phyloP scores from a whole-genome alignment of 2,329 filamentous ascomycete genomes.

The Parastagonospora nodorum region DNA sequence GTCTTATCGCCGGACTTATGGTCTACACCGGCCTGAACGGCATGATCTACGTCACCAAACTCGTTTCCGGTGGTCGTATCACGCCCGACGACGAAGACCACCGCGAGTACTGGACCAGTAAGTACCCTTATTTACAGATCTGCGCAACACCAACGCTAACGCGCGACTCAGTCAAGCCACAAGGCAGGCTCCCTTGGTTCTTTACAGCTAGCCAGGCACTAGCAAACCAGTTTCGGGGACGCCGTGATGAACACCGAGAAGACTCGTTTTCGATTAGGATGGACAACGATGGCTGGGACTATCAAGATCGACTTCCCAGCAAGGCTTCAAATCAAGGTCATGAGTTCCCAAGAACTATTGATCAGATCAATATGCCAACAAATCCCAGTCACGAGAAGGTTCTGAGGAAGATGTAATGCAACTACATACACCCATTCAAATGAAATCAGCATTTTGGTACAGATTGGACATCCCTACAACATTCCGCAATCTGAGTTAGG shows the following conservation, averaged over 20 bases:
- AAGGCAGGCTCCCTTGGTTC: conserved; percentile 42
- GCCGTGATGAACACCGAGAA: conserved; percentile 10
- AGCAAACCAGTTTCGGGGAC: conserved; percentile 25
- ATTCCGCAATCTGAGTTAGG: too few species aligned
- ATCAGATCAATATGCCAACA: conserved; percentile 22
- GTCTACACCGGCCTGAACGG: conserved; percentile 77
- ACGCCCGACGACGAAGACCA: conserved; percentile 75
- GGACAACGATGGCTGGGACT: conserved; percentile 27
- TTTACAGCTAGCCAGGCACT: conserved; percentile 32
- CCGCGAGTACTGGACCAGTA: conserved; percentile 81
- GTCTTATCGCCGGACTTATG: conserved; percentile 79
- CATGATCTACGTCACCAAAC: conserved; percentile 70
- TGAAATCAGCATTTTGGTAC: too few species aligned
- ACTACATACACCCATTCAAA: too few species aligned
- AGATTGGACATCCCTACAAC: too few species aligned
- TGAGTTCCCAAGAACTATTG: conserved; percentile 35
- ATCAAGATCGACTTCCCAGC: conserved; percentile 31
- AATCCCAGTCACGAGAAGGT: conserved; percentile 38
- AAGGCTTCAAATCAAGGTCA: conserved; percentile 25
- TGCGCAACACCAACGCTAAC: conserved; percentile 16
- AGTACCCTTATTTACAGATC: conserved; percentile 28
- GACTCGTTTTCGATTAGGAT: conserved; percentile 33
- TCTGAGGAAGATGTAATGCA: conserved; percentile 19
- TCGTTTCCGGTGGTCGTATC: conserved; percentile 68
- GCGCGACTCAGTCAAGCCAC: conserved; percentile 33